Evolutionary conservation across 345 rosid genomes (phyloP).

Genomic region (Salix brachista): DNA sequence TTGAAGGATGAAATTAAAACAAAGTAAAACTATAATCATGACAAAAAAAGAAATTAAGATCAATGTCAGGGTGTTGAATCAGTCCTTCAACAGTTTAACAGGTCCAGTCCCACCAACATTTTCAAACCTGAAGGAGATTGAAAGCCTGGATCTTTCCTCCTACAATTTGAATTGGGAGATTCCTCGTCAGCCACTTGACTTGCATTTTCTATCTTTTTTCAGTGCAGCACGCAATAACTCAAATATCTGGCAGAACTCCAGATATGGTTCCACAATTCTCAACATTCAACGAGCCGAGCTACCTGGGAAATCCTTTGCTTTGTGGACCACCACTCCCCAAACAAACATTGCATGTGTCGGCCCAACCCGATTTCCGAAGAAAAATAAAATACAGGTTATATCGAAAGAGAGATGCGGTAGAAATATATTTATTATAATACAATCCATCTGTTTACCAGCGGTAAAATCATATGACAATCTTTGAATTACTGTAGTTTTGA

Average conservation of each 20-base stretch:
- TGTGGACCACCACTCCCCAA: conserved; percentile 25
- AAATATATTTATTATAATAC: too few relatives aligned
- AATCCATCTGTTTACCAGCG: too few relatives aligned
- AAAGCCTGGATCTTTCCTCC: conserved; percentile 24
- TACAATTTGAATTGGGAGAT: conserved; percentile 2
- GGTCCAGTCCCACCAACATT: conserved; percentile 6
- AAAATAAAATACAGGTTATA: too few relatives aligned
- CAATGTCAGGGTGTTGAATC: background rate
- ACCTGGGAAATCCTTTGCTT: conserved; percentile 20
- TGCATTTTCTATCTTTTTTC: background rate
- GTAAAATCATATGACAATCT: too few relatives aligned
- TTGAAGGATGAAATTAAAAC: too few relatives aligned
- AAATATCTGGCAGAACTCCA: conserved; percentile 22
- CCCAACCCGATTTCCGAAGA: too few relatives aligned
- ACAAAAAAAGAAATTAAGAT: too few relatives aligned
- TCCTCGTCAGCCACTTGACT: background rate
- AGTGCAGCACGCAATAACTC: conserved; percentile 33
- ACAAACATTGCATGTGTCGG: too few relatives aligned
- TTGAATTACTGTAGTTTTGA: too few relatives aligned
- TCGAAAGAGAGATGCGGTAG: too few relatives aligned
- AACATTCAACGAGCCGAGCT: conserved; percentile 16
- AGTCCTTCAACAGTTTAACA: background rate
- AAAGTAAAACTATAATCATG: too few relatives aligned
- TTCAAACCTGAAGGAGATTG: background rate
- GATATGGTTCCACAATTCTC: conserved; percentile 9